phyloP scores from a whole-genome alignment of 345 rosid species.

The Heritiera fomes region DNA sequence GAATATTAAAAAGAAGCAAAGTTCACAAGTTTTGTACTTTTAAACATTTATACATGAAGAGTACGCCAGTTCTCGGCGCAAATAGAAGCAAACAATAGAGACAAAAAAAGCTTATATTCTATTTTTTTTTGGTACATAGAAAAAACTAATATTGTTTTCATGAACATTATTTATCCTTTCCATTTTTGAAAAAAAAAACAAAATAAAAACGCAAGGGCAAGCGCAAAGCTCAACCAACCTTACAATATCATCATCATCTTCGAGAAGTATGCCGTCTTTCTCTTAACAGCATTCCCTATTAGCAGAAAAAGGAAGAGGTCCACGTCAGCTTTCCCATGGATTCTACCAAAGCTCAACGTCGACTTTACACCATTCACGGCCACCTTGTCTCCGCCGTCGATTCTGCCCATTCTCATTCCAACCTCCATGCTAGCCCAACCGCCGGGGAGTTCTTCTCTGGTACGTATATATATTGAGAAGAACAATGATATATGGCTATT shows the following conservation, averaged over 20 bases:
- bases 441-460: constrained; percentile 80
- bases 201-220: background rate
- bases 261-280: background rate
- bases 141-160: too few relatives aligned
- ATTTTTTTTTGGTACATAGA: too few relatives aligned
- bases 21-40: too few relatives aligned
- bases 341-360: constrained; percentile 63
- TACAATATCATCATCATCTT: background rate
- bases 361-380: constrained; percentile 59
- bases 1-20: too few relatives aligned
- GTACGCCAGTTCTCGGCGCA: too few relatives aligned
- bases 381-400: constrained; percentile 50
- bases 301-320: background rate
- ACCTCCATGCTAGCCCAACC: constrained; percentile 54
- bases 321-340: constrained; percentile 37
- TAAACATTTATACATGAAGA: too few relatives aligned
- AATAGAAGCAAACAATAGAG: too few relatives aligned
- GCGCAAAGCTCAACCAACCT: background rate
- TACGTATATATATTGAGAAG: constrained; percentile 27
- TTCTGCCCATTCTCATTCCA: constrained; percentile 33
- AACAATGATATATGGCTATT: background rate
- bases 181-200: too few relatives aligned
- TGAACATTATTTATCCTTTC: background rate
- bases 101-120: too few relatives aligned
- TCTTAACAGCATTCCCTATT: background rate